phyloP scores from a whole-genome alignment of 1,284 basidiomycete species.

The Papiliotrema laurentii region DNA sequence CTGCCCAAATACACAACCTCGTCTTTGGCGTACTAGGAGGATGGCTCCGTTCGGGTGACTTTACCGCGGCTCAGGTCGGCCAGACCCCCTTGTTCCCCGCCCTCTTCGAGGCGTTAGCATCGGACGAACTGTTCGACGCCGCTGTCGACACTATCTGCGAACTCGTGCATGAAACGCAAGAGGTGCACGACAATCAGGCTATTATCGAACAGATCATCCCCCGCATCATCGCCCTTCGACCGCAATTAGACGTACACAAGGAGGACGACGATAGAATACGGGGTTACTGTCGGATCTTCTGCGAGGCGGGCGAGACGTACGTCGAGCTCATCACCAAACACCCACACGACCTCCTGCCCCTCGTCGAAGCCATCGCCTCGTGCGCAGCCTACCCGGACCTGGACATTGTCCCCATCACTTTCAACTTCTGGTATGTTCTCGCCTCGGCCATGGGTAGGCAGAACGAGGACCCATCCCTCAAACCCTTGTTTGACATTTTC shows the following conservation, averaged over 20 bases:
- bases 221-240: slow-evolving; percentile 66
- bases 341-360: slow-evolving; percentile 81
- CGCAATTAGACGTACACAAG: slow-evolving; percentile 54
- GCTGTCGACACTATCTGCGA: slow-evolving; percentile 92
- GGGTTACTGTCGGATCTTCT: slow-evolving; percentile 86
- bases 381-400: slow-evolving; percentile 91
- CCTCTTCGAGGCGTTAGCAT: slow-evolving; percentile 76
- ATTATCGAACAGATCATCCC: slow-evolving; percentile 85
- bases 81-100: slow-evolving; percentile 77
- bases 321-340: slow-evolving; percentile 84
- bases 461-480: slow-evolving; percentile 20
- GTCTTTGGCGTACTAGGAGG: slow-evolving; percentile 81
- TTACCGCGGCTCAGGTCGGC: slow-evolving; percentile 62
- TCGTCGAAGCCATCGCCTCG: slow-evolving; percentile 90
- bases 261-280: slow-evolving; percentile 85
- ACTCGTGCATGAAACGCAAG: slow-evolving; percentile 96
- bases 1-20: slow-evolving; percentile 71
- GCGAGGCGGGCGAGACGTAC: slow-evolving; percentile 95
- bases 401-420: slow-evolving; percentile 96
- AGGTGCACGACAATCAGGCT: slow-evolving; percentile 88
- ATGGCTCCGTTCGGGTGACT: slow-evolving; percentile 87
- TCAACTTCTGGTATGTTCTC: slow-evolving; percentile 96
- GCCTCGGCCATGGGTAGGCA: slow-evolving; percentile 65
- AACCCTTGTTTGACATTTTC: slow-evolving; percentile 70
- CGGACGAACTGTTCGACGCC: slow-evolving; percentile 83